Conservation (phyloP, 176 grass and related monocot species). For the Miscanthus lutarioriparius region DNA sequence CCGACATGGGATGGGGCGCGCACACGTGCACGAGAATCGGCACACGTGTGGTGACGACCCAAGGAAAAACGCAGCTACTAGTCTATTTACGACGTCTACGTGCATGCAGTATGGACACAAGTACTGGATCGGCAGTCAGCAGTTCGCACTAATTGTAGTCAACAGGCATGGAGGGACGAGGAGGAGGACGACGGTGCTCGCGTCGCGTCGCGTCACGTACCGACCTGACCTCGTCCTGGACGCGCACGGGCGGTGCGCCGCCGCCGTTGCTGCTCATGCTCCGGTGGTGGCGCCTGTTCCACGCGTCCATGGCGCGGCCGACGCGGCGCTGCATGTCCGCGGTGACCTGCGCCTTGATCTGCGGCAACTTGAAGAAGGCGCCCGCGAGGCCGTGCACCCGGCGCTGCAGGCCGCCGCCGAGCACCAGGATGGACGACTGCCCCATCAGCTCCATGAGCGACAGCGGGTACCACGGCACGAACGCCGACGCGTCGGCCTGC, state of each 20-base stretch:
- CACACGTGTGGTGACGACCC: slow-evolving; percentile 1
- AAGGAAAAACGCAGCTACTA: neutral
- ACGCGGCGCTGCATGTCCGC: slow-evolving; percentile 70
- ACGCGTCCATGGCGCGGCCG: slow-evolving; percentile 25
- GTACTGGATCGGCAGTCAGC: neutral
- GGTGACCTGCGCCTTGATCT: slow-evolving; percentile 72
- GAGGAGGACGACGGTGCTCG: neutral
- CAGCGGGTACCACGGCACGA: slow-evolving; percentile 95
- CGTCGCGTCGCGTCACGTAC: slow-evolving; percentile 39
- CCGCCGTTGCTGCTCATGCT: neutral
- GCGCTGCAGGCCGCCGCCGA: slow-evolving; percentile 75
- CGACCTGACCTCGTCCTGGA: slow-evolving; percentile 64
- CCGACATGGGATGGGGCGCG: slow-evolving; percentile 39
- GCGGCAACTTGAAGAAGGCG: slow-evolving; percentile 84
- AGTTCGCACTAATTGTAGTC: neutral
- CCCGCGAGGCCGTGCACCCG: slow-evolving; percentile 88
- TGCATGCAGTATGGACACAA: slow-evolving; percentile 6
- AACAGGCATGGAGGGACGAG: neutral
- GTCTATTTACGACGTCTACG: neutral
- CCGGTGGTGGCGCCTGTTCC: neutral
- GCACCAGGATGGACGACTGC: slow-evolving; percentile 84
- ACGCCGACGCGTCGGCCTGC: slow-evolving; percentile 72
- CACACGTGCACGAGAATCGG: neutral
- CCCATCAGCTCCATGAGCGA: slow-evolving; percentile 94
- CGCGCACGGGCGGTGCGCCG: neutral